Evolutionary conservation across 495 filamentous ascomycete genomes (phyloP).

Genomic region (Neurospora tetraspora): DNA sequence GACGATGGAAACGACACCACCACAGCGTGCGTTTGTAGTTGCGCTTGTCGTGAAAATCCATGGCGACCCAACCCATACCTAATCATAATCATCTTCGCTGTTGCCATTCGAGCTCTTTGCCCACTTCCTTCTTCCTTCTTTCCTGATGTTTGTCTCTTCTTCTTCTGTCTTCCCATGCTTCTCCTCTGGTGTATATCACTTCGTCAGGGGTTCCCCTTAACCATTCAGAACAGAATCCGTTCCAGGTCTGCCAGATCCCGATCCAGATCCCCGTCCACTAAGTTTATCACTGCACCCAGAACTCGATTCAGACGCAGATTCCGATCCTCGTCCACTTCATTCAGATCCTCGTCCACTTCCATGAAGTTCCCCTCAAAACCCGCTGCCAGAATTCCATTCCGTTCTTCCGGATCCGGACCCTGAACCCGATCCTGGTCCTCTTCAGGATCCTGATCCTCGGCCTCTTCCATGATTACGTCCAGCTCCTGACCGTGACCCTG

Average conservation of each 20-base stretch:
- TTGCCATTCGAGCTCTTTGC: neutral
- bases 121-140: neutral
- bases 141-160: neutral
- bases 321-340: neutral
- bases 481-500: neutral
- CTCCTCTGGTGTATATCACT: neutral
- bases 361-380: neutral
- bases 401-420: neutral
- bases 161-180: neutral
- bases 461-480: neutral
- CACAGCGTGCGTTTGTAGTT: neutral
- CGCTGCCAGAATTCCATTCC: neutral
- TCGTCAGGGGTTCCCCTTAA: neutral
- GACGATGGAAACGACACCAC: neutral
- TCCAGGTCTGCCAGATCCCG: neutral
- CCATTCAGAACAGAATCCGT: neutral
- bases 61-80: neutral
- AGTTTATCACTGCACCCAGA: neutral
- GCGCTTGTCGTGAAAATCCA: neutral
- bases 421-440: neutral
- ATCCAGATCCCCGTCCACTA: neutral
- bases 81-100: neutral
- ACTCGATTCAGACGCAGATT: no score
- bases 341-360: neutral
- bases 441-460: neutral